Evolutionary conservation across 2,329 filamentous ascomycete species (phyloP), one percentile per base, ranked within the genome.

Genomic region (Neodidymelliopsis sp.): DNA sequence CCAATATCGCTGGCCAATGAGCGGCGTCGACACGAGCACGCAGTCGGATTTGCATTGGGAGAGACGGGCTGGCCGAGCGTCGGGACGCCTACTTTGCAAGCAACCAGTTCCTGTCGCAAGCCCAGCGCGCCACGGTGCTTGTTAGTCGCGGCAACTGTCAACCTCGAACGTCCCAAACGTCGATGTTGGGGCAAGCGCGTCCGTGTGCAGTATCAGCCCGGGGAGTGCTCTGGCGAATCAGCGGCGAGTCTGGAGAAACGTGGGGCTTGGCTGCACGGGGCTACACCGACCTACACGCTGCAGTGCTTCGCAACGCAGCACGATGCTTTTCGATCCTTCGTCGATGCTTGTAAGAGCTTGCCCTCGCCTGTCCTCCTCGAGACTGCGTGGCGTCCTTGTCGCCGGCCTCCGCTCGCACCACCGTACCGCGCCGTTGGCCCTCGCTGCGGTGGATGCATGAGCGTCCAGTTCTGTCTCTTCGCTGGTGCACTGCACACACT

Each of bases 11-110:
- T n/a, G 22, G 16, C 47, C 47, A 50, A 44, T 44, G 12, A 50
- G n/a, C n/a, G 8, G n/a, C 19, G 28, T 34, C 19, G n/a, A 34
- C 28, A 39, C 47, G 40, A 50, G 47, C 47, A 50, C 47, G 47
- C 47, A 50, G 47, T 50, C 47, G 41, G 23, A 44, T 19, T 30
- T 22, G 23, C 47, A 40, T 24, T 28, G 24, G 13, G 3, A 25
- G 35, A 39, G 39, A 39, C 39, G 39, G 47, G 27, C 46, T 39
- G 46, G 46, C 46, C 46, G 38, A 9, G 20, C 12, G 2, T 25
- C 7, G 16, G 27, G 31, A 41, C 24, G 38, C 20, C 25, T 42
- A n/a, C 38, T 22, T 39, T 39, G 39, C 33, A 30, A 39, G 44
- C 22, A 16, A 49, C 13, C 22, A 34, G 34, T 16, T 29, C 22